These are phyloP conservation scores for Penicillium maclennaniae DNA, from an alignment of 495 filamentous ascomycete genomes.

Conservation along the genomic window DNA sequence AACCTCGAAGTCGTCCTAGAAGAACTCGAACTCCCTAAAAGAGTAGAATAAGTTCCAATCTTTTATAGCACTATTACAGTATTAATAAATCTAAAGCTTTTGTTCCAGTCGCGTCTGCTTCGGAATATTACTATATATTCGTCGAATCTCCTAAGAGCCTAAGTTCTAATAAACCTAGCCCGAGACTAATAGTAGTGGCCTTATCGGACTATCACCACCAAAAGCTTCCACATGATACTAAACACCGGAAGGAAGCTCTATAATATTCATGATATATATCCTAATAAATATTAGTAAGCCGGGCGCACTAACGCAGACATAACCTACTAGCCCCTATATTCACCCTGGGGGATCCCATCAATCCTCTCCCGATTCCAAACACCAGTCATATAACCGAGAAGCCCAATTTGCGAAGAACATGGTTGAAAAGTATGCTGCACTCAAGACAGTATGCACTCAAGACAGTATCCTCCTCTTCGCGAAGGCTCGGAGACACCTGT, in stretches of 20 bases:
- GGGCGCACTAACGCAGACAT: not conserved
- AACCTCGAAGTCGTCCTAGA: constrained; percentile 58
- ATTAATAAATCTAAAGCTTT: constrained; percentile 62
- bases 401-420: constrained; percentile 59
- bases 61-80: constrained; percentile 38
- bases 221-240: constrained; percentile 68
- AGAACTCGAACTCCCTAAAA: constrained; percentile 60
- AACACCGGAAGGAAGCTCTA: constrained; percentile 44
- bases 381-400: constrained; percentile 54
- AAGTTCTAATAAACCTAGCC: constrained; percentile 39
- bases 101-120: constrained; percentile 38
- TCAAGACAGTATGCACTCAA: constrained; percentile 80
- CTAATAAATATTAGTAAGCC: constrained; percentile 23
- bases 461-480: constrained; percentile 72
- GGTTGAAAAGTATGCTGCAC: constrained; percentile 62
- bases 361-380: constrained; percentile 36
- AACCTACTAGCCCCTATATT: constrained; percentile 41
- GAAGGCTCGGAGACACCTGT: constrained; percentile 18
- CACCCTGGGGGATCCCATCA: constrained; percentile 29
- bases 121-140: constrained; percentile 44
- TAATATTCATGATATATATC: constrained; percentile 69
- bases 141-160: constrained; percentile 47
- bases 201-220: constrained; percentile 57
- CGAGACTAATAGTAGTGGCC: constrained; percentile 49
- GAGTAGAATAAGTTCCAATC: constrained; percentile 57